A percentile compares a stretch with the other conserved stretches of the same genome.
Conservation (phyloP, 768 basidiomycete genomes). For the Hypholoma fasciculare region DNA sequence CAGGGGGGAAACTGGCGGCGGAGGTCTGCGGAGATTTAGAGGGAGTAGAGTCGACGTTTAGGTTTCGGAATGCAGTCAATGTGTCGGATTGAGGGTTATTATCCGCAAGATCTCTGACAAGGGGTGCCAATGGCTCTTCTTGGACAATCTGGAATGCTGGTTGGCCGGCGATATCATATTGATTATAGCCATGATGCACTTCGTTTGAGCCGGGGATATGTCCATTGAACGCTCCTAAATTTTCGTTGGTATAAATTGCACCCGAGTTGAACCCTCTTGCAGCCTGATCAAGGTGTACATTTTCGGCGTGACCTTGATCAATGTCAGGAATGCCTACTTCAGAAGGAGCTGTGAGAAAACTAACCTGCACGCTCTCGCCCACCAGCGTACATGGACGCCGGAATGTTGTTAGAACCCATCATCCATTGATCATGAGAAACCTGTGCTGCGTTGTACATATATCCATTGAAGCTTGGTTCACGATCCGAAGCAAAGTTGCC, state of each 20-base stretch:
- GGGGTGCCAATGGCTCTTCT: slow-evolving; percentile 12
- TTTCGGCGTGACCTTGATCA: slow-evolving; percentile 8
- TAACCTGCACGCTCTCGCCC: slow-evolving; percentile 7
- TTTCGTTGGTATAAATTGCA: slow-evolving; percentile 4
- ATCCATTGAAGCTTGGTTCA: slow-evolving; percentile 15
- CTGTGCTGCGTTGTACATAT: slow-evolving; percentile 15
- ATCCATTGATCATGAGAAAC: slow-evolving; percentile 21
- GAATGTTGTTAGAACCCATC: slow-evolving; percentile 10
- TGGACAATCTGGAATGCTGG: slow-evolving; percentile 14
- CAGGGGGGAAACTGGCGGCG: neutral
- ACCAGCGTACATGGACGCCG: slow-evolving; percentile 9
- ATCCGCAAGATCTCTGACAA: slow-evolving; percentile 11
- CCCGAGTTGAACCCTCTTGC: slow-evolving; percentile 11
- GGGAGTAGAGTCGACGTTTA: slow-evolving; percentile 8
- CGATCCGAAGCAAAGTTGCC: slow-evolving; percentile 19
- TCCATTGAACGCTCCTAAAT: slow-evolving; percentile 1
- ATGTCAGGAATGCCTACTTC: neutral
- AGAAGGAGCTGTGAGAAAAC: neutral
- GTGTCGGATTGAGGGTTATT: neutral
- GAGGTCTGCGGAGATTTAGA: slow-evolving; percentile 5
- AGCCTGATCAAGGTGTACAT: slow-evolving; percentile 3
- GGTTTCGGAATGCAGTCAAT: slow-evolving; percentile 10
- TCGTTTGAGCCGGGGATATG: slow-evolving; percentile 7
- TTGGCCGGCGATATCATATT: slow-evolving; percentile 12
- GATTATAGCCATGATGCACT: slow-evolving; percentile 5